Conservation (phyloP, 257 asterid species). For the Perilla frutescens region DNA sequence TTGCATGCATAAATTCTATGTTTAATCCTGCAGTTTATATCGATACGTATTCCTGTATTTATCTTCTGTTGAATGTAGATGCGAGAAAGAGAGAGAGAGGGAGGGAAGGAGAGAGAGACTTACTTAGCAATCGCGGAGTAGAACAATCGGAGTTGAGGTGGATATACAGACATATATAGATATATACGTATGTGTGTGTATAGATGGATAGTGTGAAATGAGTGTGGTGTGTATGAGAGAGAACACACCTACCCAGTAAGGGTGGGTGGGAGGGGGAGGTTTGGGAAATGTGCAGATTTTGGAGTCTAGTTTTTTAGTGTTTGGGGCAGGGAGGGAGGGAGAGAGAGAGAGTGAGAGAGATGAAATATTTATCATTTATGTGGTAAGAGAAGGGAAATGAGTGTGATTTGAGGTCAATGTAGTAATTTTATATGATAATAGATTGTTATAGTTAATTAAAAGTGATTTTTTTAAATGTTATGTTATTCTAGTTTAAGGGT, state of each 20-base stretch:
- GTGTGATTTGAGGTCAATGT: not conserved
- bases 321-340: not conserved
- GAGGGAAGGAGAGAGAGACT: conserved; percentile 23
- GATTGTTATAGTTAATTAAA: too few relatives aligned
- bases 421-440: not conserved
- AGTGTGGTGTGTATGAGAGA: conserved; percentile 25
- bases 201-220: conserved; percentile 19
- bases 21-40: conserved; percentile 7
- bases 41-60: conserved; percentile 17
- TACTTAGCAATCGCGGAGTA: conserved; percentile 36
- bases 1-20: conserved; percentile 46
- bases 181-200: not conserved
- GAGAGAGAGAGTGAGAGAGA: not conserved
- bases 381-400: not conserved
- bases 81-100: not conserved
- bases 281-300: conserved; percentile 35
- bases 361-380: not conserved
- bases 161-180: not conserved
- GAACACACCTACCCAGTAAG: conserved; percentile 21
- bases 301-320: conserved; percentile 30
- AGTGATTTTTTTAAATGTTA: too few relatives aligned
- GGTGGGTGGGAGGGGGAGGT: not conserved
- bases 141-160: conserved; percentile 34
- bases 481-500: too few relatives aligned
- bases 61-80: conserved; percentile 4